These are phyloP conservation scores for Micromonas commoda DNA, from an alignment of 139 green algal genomes.

Conservation along the genomic window DNA sequence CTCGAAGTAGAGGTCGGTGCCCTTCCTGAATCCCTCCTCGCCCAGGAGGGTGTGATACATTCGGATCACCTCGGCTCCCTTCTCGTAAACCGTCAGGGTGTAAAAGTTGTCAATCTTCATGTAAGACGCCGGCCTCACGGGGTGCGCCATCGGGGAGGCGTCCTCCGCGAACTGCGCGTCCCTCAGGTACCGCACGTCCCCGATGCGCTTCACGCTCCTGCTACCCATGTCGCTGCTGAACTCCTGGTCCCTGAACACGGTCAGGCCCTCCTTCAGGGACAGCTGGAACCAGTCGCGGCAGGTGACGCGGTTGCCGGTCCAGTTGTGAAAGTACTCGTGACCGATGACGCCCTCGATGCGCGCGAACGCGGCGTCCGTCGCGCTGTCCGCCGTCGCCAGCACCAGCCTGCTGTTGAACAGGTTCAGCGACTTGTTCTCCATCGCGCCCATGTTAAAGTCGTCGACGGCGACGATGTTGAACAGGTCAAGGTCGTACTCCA, in stretches of 20 bases:
- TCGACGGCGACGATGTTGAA: conserved; percentile 82
- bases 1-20: conserved; percentile 97
- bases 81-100: conserved; percentile 68
- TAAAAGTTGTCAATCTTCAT: conserved; percentile 99
- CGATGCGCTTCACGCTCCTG: conserved; percentile 85
- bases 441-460: conserved; percentile 77
- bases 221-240: conserved; percentile 92
- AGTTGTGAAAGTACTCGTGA: conserved; percentile 96
- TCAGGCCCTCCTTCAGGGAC: conserved; percentile 71
- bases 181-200: conserved; percentile 65
- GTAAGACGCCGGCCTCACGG: conserved; percentile 88
- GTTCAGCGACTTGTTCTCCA: conserved; percentile 98
- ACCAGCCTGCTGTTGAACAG: conserved; percentile 69
- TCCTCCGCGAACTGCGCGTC: conserved; percentile 81
- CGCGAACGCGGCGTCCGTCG: conserved; percentile 85
- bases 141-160: conserved; percentile 86
- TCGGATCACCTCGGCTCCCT: conserved; percentile 79
- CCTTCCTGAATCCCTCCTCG: conserved; percentile 84
- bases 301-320: conserved; percentile 83
- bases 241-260: conserved; percentile 85
- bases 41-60: conserved; percentile 91
- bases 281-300: conserved; percentile 33
- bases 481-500: conserved; percentile 96
- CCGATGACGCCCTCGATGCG: conserved; percentile 87
- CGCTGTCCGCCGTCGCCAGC: conserved; percentile 80